phyloP scores from a whole-genome alignment of 2,329 filamentous ascomycete genomes.

The Nakataea oryzae region DNA sequence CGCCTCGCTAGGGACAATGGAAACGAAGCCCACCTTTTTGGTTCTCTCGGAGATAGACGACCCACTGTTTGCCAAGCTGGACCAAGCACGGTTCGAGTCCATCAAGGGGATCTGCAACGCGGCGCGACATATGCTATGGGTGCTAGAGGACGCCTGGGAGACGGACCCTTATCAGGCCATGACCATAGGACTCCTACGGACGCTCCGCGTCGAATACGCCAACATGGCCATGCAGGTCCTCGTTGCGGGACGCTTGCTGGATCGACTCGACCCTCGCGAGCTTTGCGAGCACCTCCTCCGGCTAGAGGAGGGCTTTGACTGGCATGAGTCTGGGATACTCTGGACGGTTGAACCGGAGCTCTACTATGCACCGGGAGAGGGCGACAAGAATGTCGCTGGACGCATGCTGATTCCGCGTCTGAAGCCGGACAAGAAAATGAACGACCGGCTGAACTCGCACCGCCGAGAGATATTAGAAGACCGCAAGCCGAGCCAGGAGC shows the following conservation, averaged over 20 bases:
- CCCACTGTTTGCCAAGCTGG: neutral
- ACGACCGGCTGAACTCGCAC: slow-evolving; percentile 10
- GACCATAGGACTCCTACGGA: slow-evolving; percentile 12
- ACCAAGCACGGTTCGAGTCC: slow-evolving; percentile 5
- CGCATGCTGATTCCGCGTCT: slow-evolving; percentile 16
- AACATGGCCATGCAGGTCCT: slow-evolving; percentile 13
- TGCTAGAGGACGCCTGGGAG: slow-evolving; percentile 13
- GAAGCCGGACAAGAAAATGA: slow-evolving; percentile 4
- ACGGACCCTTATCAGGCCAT: slow-evolving; percentile 13
- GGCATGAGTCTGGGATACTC: slow-evolving; percentile 7
- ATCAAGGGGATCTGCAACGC: neutral
- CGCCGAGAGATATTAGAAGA: slow-evolving; percentile 7
- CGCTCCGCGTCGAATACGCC: slow-evolving; percentile 10
- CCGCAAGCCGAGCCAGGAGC: no score
- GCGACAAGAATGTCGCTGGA: slow-evolving; percentile 7
- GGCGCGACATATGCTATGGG: slow-evolving; percentile 17
- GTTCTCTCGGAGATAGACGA: neutral
- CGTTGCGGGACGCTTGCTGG: neutral
- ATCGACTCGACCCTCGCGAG: no score
- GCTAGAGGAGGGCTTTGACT: slow-evolving; percentile 6
- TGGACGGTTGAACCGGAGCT: slow-evolving; percentile 20
- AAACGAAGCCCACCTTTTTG: neutral
- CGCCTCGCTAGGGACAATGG: neutral
- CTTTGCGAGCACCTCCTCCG: slow-evolving; percentile 8
- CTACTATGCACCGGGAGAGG: slow-evolving; percentile 3